Percentiles rank a stretch among this genome's conserved stretches.
Evolutionary conservation across 2,329 filamentous ascomycete genomes (phyloP).

Genomic region (Xylariaceae sp.): DNA sequence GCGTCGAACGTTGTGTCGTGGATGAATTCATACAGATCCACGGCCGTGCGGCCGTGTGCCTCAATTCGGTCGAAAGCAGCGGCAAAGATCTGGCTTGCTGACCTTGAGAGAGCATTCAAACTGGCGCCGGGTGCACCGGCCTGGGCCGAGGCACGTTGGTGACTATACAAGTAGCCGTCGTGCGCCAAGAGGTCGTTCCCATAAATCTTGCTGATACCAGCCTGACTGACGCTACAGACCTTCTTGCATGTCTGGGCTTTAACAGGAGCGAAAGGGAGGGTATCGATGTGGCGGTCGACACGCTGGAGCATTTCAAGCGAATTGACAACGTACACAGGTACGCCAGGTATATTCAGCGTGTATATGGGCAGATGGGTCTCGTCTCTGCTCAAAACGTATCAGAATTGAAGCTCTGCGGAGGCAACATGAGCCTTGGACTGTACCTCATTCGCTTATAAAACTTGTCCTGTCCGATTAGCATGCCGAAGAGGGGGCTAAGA

Average conservation of each 20-base stretch:
- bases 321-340: slow-evolving; percentile 12
- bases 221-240: slow-evolving; percentile 9
- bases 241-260: slow-evolving; percentile 9
- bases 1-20: background rate
- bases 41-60: slow-evolving; percentile 9
- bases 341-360: slow-evolving; percentile 10
- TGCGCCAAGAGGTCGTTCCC: slow-evolving; percentile 10
- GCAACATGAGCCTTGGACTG: background rate
- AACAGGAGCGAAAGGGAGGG: slow-evolving; percentile 10
- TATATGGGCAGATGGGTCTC: slow-evolving; percentile 10
- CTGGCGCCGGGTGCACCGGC: slow-evolving; percentile 8
- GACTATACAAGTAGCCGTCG: slow-evolving; percentile 11
- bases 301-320: slow-evolving; percentile 13
- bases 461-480: slow-evolving; percentile 9
- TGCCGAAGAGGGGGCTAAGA: slow-evolving; percentile 10
- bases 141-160: slow-evolving; percentile 9
- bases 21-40: slow-evolving; percentile 8
- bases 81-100: slow-evolving; percentile 11
- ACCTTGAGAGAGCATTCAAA: slow-evolving; percentile 9
- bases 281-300: slow-evolving; percentile 14
- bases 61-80: slow-evolving; percentile 11
- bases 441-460: slow-evolving; percentile 15
- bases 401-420: no score
- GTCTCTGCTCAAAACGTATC: slow-evolving; percentile 9
- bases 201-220: slow-evolving; percentile 10